A percentile compares a stretch with the other conserved stretches of the same genome.
phyloP scores from a whole-genome alignment of 176 grass and related monocot species.

The Eleusine coracana region DNA sequence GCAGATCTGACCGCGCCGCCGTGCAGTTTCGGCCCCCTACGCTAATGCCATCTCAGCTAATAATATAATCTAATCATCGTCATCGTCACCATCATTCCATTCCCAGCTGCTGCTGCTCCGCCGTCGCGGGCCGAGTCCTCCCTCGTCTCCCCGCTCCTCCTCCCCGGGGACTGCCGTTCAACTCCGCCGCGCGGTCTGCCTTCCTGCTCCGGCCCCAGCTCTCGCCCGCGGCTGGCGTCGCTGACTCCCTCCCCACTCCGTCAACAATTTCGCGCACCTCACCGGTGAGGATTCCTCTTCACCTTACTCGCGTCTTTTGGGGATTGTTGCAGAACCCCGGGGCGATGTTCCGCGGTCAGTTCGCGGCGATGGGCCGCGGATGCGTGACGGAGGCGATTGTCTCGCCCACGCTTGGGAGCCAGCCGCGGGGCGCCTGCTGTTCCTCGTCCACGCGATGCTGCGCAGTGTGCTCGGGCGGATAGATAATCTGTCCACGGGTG shows the following conservation, averaged over 20 bases:
- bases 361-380: background rate
- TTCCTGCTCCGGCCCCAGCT: background rate
- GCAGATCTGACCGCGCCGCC: background rate
- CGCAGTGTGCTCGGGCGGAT: background rate
- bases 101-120: background rate
- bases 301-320: background rate
- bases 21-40: background rate
- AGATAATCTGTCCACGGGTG: background rate
- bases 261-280: background rate
- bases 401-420: background rate
- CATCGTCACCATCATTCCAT: background rate
- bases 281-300: background rate
- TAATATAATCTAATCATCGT: constrained; percentile 4
- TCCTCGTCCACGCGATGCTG: background rate
- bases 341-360: background rate
- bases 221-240: background rate
- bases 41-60: background rate
- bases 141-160: background rate
- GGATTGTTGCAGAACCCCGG: background rate
- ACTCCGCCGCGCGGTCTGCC: background rate
- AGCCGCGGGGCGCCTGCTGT: too few relatives aligned
- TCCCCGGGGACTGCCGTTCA: background rate
- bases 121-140: background rate
- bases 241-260: background rate
- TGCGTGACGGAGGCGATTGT: background rate